A percentile compares a stretch with the other conserved stretches of the same genome.
phyloP scores from a whole-genome alignment of 164 flowering plant genomes.

The Vitis amurensis region DNA sequence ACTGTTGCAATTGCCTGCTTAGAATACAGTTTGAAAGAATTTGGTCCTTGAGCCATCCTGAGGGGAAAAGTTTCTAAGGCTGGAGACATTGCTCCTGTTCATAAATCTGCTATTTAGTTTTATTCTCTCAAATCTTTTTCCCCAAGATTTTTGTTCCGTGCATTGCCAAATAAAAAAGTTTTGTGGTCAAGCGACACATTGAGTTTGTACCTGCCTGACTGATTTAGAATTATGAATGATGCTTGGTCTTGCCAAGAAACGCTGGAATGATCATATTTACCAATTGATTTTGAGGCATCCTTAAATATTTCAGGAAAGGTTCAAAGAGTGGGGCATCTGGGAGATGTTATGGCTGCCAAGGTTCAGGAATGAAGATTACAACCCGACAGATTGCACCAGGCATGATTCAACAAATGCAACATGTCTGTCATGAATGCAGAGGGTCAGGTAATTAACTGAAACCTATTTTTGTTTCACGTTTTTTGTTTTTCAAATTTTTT shows the following conservation, averaged over 20 bases:
- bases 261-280: no score
- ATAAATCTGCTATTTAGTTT: no score
- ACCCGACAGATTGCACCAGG: constrained; percentile 59
- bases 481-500: neutral
- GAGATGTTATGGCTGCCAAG: constrained; percentile 69
- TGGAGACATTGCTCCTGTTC: no score
- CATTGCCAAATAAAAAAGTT: no score
- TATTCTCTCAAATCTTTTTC: no score
- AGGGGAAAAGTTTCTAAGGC: no score
- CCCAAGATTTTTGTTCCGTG: no score
- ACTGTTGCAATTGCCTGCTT: no score
- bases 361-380: constrained; percentile 68
- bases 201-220: neutral
- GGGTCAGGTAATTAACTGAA: constrained; percentile 48
- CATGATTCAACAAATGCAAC: constrained; percentile 86
- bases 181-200: no score
- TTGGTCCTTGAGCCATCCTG: no score
- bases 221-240: neutral
- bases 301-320: constrained; percentile 56
- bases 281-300: neutral
- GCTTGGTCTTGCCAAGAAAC: neutral
- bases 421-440: constrained; percentile 64
- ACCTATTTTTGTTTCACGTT: neutral
- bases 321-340: constrained; percentile 65
- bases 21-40: no score